Percentiles rank a stretch among this genome's conserved stretches.
Conservation (phyloP, 2,329 filamentous ascomycete genomes). For the Neofusicoccum cordaticola region DNA sequence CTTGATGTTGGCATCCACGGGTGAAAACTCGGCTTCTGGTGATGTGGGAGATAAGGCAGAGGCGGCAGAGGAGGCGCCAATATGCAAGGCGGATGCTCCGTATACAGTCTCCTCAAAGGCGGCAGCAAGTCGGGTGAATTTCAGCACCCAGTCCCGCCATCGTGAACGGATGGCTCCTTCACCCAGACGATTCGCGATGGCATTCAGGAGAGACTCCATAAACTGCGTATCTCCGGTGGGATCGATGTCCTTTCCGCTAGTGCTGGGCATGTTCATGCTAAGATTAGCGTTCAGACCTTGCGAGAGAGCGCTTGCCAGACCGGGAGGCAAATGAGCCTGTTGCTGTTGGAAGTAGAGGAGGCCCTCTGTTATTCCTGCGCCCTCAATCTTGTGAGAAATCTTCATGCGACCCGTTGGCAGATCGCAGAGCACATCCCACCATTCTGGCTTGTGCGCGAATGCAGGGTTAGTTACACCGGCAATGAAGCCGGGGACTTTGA, state of each 20-base stretch:
- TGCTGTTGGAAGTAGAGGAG: conserved; percentile 83
- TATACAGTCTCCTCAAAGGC: conserved; percentile 96
- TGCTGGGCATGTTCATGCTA: conserved; percentile 26
- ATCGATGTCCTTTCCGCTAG: conserved; percentile 49
- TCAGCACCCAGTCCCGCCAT: conserved; percentile 91
- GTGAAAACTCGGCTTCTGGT: conserved; percentile 14
- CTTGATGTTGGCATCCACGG: conserved; percentile 50
- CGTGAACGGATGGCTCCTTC: conserved; percentile 85
- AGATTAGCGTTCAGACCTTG: conserved; percentile 35
- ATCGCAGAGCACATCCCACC: conserved; percentile 98
- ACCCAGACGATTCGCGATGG: conserved; percentile 81
- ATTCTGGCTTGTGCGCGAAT: conserved; percentile 90
- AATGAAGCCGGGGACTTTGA: conserved; percentile 96
- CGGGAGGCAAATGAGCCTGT: conserved; percentile 28
- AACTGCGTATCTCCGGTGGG: conserved; percentile 84
- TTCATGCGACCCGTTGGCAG: conserved; percentile 88
- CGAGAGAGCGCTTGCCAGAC: conserved; percentile 15
- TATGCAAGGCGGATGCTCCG: conserved; percentile 83
- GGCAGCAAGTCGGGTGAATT: conserved; percentile 87
- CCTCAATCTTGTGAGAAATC: conserved; percentile 85
- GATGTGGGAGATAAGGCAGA: conserved; percentile 12
- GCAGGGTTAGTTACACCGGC: conserved; percentile 96
- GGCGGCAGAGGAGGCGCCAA: conserved; percentile 64
- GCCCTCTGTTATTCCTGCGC: conserved; percentile 78
- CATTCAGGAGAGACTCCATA: conserved; percentile 79